Base-by-base conservation (phyloP, 148 eudicot genomes). In the Agrostemma githago region DNA sequence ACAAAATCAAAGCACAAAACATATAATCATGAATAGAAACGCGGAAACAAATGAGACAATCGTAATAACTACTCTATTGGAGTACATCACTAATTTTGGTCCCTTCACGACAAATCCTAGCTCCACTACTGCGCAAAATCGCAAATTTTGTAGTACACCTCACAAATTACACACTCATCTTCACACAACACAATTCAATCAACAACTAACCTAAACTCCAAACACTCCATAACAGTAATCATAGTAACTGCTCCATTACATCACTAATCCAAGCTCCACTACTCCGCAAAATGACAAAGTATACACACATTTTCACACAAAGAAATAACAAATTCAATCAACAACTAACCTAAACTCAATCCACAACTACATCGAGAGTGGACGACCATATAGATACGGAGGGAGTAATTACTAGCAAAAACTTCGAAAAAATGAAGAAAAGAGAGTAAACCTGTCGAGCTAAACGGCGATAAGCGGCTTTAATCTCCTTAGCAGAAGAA, bases 391-490 rank as follows among this genome's bases (percentile, higher is more conserved):
- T 43, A 43, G 8, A 43, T 43, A 43, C 0, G 34, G 34, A 26
- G 34, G 34, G 34, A 26, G 34, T 26, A 26, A 26, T 26, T 26
- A 26, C 34, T 26, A 26, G 34, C 34, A 26, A 26, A 26, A 26
- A 26, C 34, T 26, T 26, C 34, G 34, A 26, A 26, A 3, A 43
- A 17, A 34, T 8, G 58, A 4, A 14, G 11, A 10, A 12, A 14
- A 38, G 16, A 38, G 16, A 74, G 40, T 60, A 48, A 79, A 95
- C 98, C 97, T 95, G 93, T 9, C 98, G 91, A 84, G 98, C 98
- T 77, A 95, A 72, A 21, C 78, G 90, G 3, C 98, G 86, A 77
- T 92, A 95, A 66, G 98, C 98, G 15, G 97, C 90, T 72, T 95
- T 95, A 63, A 95, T 95, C 5, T 92, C 97, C 74, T 92, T 92